Evolutionary conservation across 2,329 filamentous ascomycete species (phyloP).

Genomic region (Venturiaceae sp.): DNA sequence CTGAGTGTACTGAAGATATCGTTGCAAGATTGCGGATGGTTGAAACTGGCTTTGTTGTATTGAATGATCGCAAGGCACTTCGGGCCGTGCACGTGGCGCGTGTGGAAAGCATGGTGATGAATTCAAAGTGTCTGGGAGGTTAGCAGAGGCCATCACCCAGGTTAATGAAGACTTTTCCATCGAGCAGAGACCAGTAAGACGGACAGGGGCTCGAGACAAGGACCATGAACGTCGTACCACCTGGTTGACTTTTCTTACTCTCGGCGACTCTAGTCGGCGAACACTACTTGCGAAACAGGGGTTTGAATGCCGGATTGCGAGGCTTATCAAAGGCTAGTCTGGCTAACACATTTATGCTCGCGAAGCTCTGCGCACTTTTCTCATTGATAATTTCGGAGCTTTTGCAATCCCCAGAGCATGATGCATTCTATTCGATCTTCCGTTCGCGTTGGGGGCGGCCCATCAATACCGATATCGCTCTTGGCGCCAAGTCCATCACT

Average conservation of each 20-base stretch:
- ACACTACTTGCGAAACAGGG: no score
- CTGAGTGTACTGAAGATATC: conserved; percentile 16
- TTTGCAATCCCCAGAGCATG: no score
- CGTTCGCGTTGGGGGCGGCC: no score
- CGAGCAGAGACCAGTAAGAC: not conserved
- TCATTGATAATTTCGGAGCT: no score
- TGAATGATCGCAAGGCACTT: not conserved
- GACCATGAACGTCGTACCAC: not conserved
- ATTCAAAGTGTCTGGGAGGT: not conserved
- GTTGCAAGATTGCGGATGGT: not conserved
- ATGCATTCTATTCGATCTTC: no score
- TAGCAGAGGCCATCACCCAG: not conserved
- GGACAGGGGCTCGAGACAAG: not conserved
- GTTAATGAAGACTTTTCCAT: not conserved
- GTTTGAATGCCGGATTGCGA: no score
- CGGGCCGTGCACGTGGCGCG: not conserved
- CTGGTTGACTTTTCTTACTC: not conserved
- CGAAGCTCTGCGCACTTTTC: no score
- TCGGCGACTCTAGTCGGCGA: not conserved
- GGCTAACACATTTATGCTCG: no score
- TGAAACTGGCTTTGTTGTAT: not conserved
- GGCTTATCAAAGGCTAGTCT: no score
- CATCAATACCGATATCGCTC: no score
- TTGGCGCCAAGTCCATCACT: no score
- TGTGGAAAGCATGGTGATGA: not conserved